Evolutionary conservation across 257 asterid genomes (phyloP), one percentile per base, ranked within the genome.

Genomic region (Rhazya stricta): DNA sequence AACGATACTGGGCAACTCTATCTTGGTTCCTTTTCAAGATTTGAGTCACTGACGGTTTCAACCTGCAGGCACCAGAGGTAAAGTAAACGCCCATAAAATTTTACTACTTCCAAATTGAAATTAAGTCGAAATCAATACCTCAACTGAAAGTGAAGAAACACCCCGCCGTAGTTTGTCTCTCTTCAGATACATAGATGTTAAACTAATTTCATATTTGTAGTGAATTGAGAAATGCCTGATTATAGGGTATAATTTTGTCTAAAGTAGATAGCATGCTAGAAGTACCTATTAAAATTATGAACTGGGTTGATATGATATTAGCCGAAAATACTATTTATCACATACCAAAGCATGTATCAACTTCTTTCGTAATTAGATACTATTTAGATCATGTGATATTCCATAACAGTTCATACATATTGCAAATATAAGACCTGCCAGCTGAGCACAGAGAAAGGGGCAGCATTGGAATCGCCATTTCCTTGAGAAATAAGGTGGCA

Each of bases 11-110:
- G 69, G 67, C 79, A 76, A 71, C 83, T 77, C 79, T 89, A 76
- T 84, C 92, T 61, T 75, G 92, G 81, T 85, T 88, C 87, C 77
- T 94, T 88, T 82, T 89, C 76, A 79, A 81, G 87, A 84, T 86
- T 56, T 70, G 73, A 75, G 84, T 86, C 71, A 75, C 78, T n/a
- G 82, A 79, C 51, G 93, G 84, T 83, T 90, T 92, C 79, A 94
- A 87, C 79, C 98, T 93, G 92, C 80, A 80, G 50, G 69, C 30
- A 78, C 69, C 79, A 79, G 66, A 42, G 58, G n/a, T 61, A 71
- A 36, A 69, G 72, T 51, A 15, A 67, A 34, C 18, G 37, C 8
- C 58, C 6, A 69, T 43, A 45, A 34, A 74, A 60, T 48, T 45
- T 60, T 0, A 50, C 30, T 34, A 65, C 21, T 46, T 46, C 61